Evolutionary conservation across 352 stramenopile species (phyloP), one percentile per base, ranked within the genome.

Genomic region (Globisporangium irregulare): DNA sequence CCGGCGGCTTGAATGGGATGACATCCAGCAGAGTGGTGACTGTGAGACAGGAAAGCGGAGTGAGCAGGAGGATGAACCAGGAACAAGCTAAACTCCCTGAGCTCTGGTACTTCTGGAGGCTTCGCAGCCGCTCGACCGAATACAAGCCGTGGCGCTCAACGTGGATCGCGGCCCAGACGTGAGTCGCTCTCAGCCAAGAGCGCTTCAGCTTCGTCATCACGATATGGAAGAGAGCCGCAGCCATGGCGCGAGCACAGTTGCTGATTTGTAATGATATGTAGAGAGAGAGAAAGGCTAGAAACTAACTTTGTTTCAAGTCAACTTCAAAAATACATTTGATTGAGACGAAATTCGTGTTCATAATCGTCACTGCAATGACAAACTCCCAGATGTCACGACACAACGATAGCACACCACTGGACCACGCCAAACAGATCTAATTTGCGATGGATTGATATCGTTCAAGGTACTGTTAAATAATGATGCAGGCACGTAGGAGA

Each of bases 101-200:
- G 15, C 5, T 4, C 3, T 58, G 25, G 46, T 66, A 66, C 4
- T 18, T 12, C 3, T 59, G 29, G 4, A 66, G n/a, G 7, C 24
- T 32, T 0, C 24, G 18, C 18, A 72, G 29, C 0, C 69, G 69
- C 25, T 68, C 41, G 20, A 69, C 46, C 27, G 65, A 66, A 55
- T 69, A 72, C 29, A 20, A n/a, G 27, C 66, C 69, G 15, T 75
- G 60, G 20, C 71, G 65, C 57, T 75, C 69, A 20, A 72, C 65
- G 56, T 75, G 60, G 0, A 62, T 14, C 0, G 59, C 22, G 18
- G 59, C 60, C 69, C 69, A 75, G 18, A 24, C 14, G 25, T 38
- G 53, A 18, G 25, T 18, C n/a, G 8, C 4, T 18, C 7, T 38
- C 3, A 24, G 25, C 24, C 34, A 59, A 3, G 32, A 12, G 25